Evolutionary conservation across 768 basidiomycete species (phyloP).

Genomic region (Phlebiopsis gigantea): DNA sequence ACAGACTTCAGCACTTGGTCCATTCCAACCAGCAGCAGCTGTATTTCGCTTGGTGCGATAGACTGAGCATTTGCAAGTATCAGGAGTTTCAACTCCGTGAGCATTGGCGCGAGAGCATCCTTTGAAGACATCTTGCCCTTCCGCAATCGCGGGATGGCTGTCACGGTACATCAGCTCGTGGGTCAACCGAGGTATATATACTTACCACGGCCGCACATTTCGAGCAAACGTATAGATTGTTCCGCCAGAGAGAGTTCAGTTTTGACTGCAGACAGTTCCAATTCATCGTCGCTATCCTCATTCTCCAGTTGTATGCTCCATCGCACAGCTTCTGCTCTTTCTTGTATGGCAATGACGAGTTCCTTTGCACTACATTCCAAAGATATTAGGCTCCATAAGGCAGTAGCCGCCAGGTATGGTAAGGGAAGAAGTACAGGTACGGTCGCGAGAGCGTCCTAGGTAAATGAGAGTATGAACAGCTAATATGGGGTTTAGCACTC

Average conservation of each 20-base stretch:
- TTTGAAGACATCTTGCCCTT: constrained; percentile 12
- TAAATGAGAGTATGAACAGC: not conserved
- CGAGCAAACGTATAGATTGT: constrained; percentile 22
- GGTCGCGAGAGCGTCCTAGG: constrained; percentile 36
- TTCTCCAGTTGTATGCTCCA: constrained; percentile 15
- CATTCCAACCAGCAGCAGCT: not conserved
- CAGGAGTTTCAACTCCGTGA: not conserved
- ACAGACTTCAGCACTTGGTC: not conserved
- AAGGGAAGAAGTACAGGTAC: constrained; percentile 32
- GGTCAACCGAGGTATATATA: not conserved
- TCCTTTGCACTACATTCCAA: constrained; percentile 34
- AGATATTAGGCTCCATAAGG: constrained; percentile 30
- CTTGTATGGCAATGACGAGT: constrained; percentile 36
- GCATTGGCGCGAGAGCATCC: not conserved
- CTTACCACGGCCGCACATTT: constrained; percentile 19
- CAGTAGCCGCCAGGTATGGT: constrained; percentile 23
- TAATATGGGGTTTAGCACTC: not conserved
- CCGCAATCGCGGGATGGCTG: constrained; percentile 23
- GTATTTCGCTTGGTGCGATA: constrained; percentile 1
- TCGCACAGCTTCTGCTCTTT: constrained; percentile 30
- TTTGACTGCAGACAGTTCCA: not conserved
- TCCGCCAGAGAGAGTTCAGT: constrained; percentile 1
- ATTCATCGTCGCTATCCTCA: constrained; percentile 13
- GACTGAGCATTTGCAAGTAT: not conserved
- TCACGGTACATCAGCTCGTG: not conserved